A percentile compares a stretch with the other conserved stretches of the same genome.
Evolutionary conservation across 2,329 filamentous ascomycete species (phyloP).

Genomic region (Colletotrichum musae): DNA sequence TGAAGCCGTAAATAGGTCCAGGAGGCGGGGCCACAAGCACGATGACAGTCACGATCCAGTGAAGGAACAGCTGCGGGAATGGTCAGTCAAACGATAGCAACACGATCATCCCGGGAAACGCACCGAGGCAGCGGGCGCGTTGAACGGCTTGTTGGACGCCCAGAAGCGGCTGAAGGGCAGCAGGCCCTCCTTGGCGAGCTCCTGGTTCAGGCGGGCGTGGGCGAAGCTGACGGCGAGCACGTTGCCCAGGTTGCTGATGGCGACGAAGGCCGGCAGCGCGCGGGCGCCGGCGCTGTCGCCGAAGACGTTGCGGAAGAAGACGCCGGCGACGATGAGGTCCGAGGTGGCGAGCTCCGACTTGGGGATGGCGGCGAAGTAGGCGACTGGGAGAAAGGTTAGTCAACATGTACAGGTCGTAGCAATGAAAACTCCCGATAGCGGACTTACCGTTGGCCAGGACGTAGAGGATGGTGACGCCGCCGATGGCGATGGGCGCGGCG

Average conservation of each 20-base stretch:
- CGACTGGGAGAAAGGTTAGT: constrained; percentile 50
- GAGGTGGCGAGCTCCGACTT: constrained; percentile 70
- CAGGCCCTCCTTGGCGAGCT: constrained; percentile 79
- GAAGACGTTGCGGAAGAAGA: constrained; percentile 75
- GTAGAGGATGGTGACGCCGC: constrained; percentile 72
- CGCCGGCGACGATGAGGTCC: constrained; percentile 71
- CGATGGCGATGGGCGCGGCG: constrained; percentile 71
- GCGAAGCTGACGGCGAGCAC: constrained; percentile 74
- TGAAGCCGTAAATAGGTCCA: constrained; percentile 78
- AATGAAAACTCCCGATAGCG: not conserved
- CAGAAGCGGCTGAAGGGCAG: constrained; percentile 77
- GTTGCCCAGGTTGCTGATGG: constrained; percentile 73
- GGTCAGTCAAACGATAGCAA: constrained; percentile 29
- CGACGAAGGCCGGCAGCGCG: constrained; percentile 69
- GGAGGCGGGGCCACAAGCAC: constrained; percentile 77
- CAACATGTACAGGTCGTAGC: too few relatives aligned
- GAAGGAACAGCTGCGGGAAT: constrained; percentile 66
- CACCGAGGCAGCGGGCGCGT: constrained; percentile 71
- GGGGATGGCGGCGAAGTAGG: constrained; percentile 75
- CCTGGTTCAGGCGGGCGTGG: constrained; percentile 72
- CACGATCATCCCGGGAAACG: constrained; percentile 38
- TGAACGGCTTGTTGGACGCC: constrained; percentile 78
- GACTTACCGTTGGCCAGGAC: constrained; percentile 68
- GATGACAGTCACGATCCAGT: constrained; percentile 76
- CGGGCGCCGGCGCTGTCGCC: constrained; percentile 66